phyloP scores from a whole-genome alignment of 805 yeast species.

The Metschnikowia arizonensis region DNA sequence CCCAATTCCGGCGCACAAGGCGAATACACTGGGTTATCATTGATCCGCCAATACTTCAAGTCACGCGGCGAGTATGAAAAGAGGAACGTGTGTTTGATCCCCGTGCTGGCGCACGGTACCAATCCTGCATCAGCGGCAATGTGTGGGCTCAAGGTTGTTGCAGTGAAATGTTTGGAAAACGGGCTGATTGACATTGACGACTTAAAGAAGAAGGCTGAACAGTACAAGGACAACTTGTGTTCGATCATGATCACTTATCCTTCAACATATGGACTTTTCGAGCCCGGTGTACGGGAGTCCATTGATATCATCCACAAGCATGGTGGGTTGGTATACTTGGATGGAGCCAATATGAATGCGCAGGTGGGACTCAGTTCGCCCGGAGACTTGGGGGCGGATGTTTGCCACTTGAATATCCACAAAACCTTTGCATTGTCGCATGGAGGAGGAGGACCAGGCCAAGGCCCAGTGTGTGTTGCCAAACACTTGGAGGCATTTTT shows the following conservation, averaged over 20 bases:
- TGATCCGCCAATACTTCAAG: conserved; percentile 72
- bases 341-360: conserved; percentile 99
- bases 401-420: conserved; percentile 93
- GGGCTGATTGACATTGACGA: conserved; percentile 87
- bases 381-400: conserved; percentile 97
- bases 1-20: conserved; percentile 99
- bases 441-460: conserved; percentile 99
- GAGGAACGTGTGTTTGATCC: conserved; percentile 87
- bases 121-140: conserved; percentile 98
- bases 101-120: conserved; percentile 97
- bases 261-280: conserved; percentile 94
- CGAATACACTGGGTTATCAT: conserved; percentile 90
- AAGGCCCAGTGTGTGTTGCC: conserved; percentile 95
- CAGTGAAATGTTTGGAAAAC: conserved; percentile 78
- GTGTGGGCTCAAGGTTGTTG: conserved; percentile 91
- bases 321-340: conserved; percentile 96
- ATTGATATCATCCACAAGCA: conserved; percentile 76
- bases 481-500: conserved; percentile 73
- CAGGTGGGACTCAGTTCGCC: conserved; percentile 97
- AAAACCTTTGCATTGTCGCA: conserved; percentile 97
- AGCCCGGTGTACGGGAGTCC: conserved; percentile 83
- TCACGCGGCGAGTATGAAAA: conserved; percentile 59
- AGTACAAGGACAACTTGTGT: conserved; percentile 68
- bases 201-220: conserved; percentile 64
- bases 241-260: conserved; percentile 97